Base-by-base conservation (phyloP, 2,329 filamentous ascomycete species). In the Paraconiothyrium brasiliense region DNA sequence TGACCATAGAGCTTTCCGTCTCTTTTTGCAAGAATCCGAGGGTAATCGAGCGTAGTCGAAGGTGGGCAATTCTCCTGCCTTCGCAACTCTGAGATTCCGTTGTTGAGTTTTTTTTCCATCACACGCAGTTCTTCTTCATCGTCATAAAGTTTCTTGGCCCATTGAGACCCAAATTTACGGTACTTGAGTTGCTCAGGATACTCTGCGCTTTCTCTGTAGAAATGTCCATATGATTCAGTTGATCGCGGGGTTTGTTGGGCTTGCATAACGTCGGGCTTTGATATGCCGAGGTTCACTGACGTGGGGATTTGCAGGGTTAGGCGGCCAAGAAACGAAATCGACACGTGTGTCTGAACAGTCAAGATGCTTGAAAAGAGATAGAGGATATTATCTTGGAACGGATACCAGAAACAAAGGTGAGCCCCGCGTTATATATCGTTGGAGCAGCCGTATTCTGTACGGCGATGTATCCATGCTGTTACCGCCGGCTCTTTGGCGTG, bases 121-220 rank as follows among this genome's bases (percentile, higher is more conserved):
- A 22, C 44, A 24, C 47, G 30, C 10, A 60, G 27, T 30, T 60
- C 46, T 24, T 51, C 47, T 3, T 27, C 34, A 37, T 60, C 52
- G 43, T 60, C 54, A 32, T 43, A 11, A 14, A 54, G 50, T 7
- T 54, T 54, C 24, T 54, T 54, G 35, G 20, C 14, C 50, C 50
- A 54, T 24, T 9, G 7, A 20, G 35, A 22, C 2, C 50, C 50
- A 32, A 43, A 44, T 54, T 13, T 4, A 20, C 35, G 50, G 43
- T n/a, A 54, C 24, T 54, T 54, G 22, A 43, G 37, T 32, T 54
- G 50, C 10, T 43, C 35, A 43, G 50, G 37, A 20, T n/a, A 32
- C 37, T 30, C 13, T 32, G 50, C 50, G 35, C 37, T 30, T 0
- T 30, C 35, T 14, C 14, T 41, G 37, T 54, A 54, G 50, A 27